Percentiles rank a stretch among this genome's conserved stretches.
Conservation (phyloP, 495 filamentous ascomycete genomes). For the Hyphodiscus hymeniophilus region DNA sequence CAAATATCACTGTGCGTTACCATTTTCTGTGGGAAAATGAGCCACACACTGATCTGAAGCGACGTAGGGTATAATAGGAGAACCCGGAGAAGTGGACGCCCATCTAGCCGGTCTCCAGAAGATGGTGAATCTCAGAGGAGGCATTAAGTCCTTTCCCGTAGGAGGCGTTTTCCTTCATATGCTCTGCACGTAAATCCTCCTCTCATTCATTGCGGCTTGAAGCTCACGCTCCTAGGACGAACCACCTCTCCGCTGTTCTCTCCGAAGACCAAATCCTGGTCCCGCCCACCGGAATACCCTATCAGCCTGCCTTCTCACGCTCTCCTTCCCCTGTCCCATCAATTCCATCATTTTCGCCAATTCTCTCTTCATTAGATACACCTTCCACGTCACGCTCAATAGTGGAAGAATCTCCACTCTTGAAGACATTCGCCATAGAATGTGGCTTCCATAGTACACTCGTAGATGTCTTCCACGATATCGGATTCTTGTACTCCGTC, state of each 20-base stretch:
- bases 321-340: background rate
- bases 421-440: slow-evolving; percentile 1
- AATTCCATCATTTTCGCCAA: too few relatives aligned
- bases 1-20: slow-evolving; percentile 11
- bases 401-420: slow-evolving; percentile 4
- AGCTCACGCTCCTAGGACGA: slow-evolving; percentile 5
- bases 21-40: too few relatives aligned
- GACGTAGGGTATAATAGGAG: slow-evolving; percentile 8
- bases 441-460: slow-evolving; percentile 5
- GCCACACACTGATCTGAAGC: too few relatives aligned
- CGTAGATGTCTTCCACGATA: slow-evolving; percentile 4
- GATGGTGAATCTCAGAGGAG: slow-evolving; percentile 12
- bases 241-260: slow-evolving; percentile 14
- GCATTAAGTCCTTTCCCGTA: slow-evolving; percentile 8
- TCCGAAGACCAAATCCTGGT: slow-evolving; percentile 5
- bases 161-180: slow-evolving; percentile 16
- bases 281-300: background rate
- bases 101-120: slow-evolving; percentile 13
- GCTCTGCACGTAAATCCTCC: slow-evolving; percentile 14
- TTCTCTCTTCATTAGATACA: background rate
- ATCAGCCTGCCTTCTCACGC: background rate
- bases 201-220: background rate
- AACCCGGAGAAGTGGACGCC: slow-evolving; percentile 3
- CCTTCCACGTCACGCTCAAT: background rate
- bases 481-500: slow-evolving; percentile 7